Percentiles rank a stretch among this genome's conserved stretches.
Conservation (phyloP, 352 stramenopile genomes). For the Stramenopiles sp. region DNA sequence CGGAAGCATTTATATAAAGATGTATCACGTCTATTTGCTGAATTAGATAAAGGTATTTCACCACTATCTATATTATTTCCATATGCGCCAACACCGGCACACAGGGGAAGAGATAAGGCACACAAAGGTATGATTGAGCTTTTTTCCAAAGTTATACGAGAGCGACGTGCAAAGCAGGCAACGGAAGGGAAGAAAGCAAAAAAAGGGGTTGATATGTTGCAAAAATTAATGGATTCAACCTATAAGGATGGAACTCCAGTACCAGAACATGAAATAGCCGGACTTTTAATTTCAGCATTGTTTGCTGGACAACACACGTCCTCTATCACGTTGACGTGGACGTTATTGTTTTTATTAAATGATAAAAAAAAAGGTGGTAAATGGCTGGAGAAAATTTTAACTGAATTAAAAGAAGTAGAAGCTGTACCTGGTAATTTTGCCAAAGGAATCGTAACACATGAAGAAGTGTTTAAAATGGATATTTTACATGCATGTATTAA, state of each 20-base stretch:
- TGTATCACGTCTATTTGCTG: slow-evolving; percentile 58
- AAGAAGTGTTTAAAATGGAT: slow-evolving; percentile 51
- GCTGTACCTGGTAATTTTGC: not conserved
- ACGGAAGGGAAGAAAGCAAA: slow-evolving; percentile 25
- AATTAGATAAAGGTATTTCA: slow-evolving; percentile 70
- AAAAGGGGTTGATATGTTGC: slow-evolving; percentile 56
- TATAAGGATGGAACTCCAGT: slow-evolving; percentile 57
- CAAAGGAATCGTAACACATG: slow-evolving; percentile 22
- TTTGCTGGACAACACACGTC: slow-evolving; percentile 80
- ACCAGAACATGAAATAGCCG: slow-evolving; percentile 64
- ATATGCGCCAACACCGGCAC: slow-evolving; percentile 48
- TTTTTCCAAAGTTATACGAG: slow-evolving; percentile 58
- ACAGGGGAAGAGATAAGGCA: slow-evolving; percentile 39
- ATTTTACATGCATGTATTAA: slow-evolving; percentile 63
- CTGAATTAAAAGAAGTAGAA: slow-evolving; percentile 16
- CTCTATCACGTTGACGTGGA: slow-evolving; percentile 70
- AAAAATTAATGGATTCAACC: slow-evolving; percentile 69
- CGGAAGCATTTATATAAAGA: slow-evolving; percentile 66
- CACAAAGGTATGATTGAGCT: slow-evolving; percentile 57
- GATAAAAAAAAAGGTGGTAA: slow-evolving; percentile 35
- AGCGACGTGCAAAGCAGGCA: slow-evolving; percentile 30
- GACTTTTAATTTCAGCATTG: slow-evolving; percentile 65
- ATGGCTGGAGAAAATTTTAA: slow-evolving; percentile 38
- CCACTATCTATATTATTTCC: slow-evolving; percentile 70
- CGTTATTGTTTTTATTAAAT: slow-evolving; percentile 44